These are phyloP conservation scores for Candida patagonica DNA, from an alignment of 805 yeast genomes.

Conservation along the genomic window DNA sequence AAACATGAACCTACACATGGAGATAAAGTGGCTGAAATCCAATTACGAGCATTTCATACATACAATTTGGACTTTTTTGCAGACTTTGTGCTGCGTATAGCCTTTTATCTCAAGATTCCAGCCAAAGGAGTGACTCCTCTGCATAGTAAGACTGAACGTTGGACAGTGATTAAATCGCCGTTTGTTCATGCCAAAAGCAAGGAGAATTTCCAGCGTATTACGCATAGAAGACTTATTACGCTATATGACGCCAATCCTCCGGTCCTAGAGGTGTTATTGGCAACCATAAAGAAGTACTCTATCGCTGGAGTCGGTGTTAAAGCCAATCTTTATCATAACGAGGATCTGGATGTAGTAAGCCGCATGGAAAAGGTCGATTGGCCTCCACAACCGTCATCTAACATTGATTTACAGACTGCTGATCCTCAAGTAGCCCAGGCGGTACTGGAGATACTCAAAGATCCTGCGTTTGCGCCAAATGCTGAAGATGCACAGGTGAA, in stretches of 20 bases:
- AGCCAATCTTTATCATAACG: conserved; percentile 53
- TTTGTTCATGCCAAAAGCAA: conserved; percentile 91
- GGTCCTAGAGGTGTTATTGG: conserved; percentile 70
- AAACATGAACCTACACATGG: conserved; percentile 60
- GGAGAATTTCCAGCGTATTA: conserved; percentile 86
- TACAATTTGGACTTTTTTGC: conserved; percentile 58
- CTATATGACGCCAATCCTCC: conserved; percentile 84
- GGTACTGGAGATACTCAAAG: conserved; percentile 61
- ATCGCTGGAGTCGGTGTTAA: conserved; percentile 77
- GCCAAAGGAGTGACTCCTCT: conserved; percentile 62
- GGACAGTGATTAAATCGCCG: conserved; percentile 91
- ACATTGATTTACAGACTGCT: conserved; percentile 19
- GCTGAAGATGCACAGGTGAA: not conserved
- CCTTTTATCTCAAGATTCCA: conserved; percentile 84
- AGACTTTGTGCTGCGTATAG: conserved; percentile 84
- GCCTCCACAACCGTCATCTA: not conserved
- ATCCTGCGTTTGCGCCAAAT: conserved; percentile 52
- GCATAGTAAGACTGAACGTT: conserved; percentile 67
- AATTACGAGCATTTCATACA: conserved; percentile 56
- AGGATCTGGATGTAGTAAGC: conserved; percentile 35
- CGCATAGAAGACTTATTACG: conserved; percentile 62
- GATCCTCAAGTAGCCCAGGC: conserved; percentile 49
- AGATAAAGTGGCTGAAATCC: conserved; percentile 62
- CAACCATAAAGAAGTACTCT: conserved; percentile 67
- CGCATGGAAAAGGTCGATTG: conserved; percentile 15